Conservation (phyloP, 1,284 basidiomycete species). For the Papiliotrema fonsecae region DNA sequence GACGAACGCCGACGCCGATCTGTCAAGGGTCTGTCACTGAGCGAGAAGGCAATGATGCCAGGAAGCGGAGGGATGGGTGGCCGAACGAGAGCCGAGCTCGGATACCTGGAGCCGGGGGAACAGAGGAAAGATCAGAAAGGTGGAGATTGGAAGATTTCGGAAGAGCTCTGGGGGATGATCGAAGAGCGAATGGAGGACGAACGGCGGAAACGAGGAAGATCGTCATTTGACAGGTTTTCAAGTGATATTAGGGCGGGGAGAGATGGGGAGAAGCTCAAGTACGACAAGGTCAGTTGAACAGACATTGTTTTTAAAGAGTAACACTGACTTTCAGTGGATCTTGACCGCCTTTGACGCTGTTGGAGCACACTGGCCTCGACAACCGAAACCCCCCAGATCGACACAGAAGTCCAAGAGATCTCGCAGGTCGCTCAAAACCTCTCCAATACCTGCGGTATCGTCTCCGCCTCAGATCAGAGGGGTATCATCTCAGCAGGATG, state of each 20-base stretch:
- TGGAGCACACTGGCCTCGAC: slow-evolving; percentile 43
- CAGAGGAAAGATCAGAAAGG: slow-evolving; percentile 33
- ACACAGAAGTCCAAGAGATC: slow-evolving; percentile 25
- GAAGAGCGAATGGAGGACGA: slow-evolving; percentile 39
- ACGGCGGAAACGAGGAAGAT: slow-evolving; percentile 46
- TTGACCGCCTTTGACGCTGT: slow-evolving; percentile 86
- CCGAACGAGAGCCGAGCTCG: slow-evolving; percentile 36
- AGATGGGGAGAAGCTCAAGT: slow-evolving; percentile 37
- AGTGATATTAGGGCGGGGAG: slow-evolving; percentile 20
- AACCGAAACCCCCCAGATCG: slow-evolving; percentile 17
- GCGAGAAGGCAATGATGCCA: slow-evolving; percentile 41
- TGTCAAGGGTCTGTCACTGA: slow-evolving; percentile 53
- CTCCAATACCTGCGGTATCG: slow-evolving; percentile 6
- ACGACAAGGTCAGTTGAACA: slow-evolving; percentile 48
- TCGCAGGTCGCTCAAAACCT: slow-evolving; percentile 6
- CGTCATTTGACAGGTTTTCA: slow-evolving; percentile 38
- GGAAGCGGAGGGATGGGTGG: slow-evolving; percentile 40
- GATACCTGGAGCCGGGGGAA: slow-evolving; percentile 31
- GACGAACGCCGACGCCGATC: slow-evolving; percentile 74
- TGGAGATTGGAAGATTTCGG: slow-evolving; percentile 43
- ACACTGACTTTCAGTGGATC: slow-evolving; percentile 53
- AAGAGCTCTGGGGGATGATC: slow-evolving; percentile 41
- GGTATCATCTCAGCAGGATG: slow-evolving; percentile 20
- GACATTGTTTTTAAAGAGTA: not conserved
- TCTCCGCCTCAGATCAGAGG: slow-evolving; percentile 20